A percentile compares a stretch with the other conserved stretches of the same genome.
Conservation (phyloP, 2,329 filamentous ascomycete species). For the Biscogniauxia sp. region DNA sequence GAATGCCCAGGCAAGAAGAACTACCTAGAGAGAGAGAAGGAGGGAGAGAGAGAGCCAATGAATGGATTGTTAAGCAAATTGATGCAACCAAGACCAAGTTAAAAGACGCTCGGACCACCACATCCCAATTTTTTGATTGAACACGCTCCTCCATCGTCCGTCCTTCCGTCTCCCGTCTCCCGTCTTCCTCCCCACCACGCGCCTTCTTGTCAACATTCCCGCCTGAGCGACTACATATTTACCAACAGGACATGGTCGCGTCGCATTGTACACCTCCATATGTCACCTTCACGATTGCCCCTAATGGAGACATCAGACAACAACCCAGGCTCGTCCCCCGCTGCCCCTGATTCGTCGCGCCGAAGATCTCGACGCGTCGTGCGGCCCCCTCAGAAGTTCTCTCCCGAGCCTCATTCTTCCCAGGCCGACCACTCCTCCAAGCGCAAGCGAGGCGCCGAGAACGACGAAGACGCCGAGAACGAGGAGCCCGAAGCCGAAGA, state of each 20-base stretch:
- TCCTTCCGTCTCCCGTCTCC: constrained; percentile 4
- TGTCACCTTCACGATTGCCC: constrained; percentile 42
- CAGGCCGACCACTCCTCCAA: constrained; percentile 44
- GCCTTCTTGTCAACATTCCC: constrained; percentile 18
- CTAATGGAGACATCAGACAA: constrained; percentile 55
- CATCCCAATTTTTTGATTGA: neutral
- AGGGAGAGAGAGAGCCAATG: too few species aligned
- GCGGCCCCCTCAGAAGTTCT: constrained; percentile 58
- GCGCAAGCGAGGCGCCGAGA: constrained; percentile 53
- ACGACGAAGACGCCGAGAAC: constrained; percentile 46
- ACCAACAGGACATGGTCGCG: constrained; percentile 23
- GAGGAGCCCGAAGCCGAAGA: constrained; percentile 41
- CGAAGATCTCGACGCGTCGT: constrained; percentile 69
- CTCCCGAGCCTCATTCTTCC: constrained; percentile 43
- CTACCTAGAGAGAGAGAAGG: too few species aligned
- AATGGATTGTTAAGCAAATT: too few species aligned
- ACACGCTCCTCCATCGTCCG: constrained; percentile 4
- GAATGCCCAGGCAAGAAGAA: too few species aligned
- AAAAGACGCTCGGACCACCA: neutral
- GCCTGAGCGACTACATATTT: constrained; percentile 3
- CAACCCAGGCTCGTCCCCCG: constrained; percentile 53
- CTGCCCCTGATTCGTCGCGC: constrained; percentile 49
- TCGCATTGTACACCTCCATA: constrained; percentile 31
- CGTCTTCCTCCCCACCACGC: constrained; percentile 10
- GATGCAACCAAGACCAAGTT: too few species aligned